Evolutionary conservation across 306 rosid species (phyloP), one percentile per base, ranked within the genome.

Genomic region (Casuarina cunninghamiana): DNA sequence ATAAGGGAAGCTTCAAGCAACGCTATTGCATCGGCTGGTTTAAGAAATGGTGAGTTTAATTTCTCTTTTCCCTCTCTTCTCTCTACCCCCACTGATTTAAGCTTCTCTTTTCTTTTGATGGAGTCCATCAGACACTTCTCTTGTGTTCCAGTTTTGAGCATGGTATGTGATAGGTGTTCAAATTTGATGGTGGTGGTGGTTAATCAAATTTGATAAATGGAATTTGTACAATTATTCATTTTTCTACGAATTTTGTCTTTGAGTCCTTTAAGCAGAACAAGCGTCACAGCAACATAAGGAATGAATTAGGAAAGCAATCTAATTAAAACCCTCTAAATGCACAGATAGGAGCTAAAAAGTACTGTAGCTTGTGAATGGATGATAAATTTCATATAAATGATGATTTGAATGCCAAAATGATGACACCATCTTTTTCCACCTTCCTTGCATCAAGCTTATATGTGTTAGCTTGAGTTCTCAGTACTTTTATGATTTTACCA

Each of bases 1-100:
- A 75, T 91, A 72, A 89, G 91, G 57, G 90, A 82, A 82, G 88
- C 98, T 71, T 86, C 97, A 3, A 95, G 97, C 85, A 90, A 91
- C 82, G 85, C 91, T 11, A 54, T 46, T 10, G 97, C 97, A 70
- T 81, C 87, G 43, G 85, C 89, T 80, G 84, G 87, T 84, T 87
- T 95, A 73, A 84, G 87, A 71, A 77, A 81, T 79, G 93, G 99
- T 95, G 81, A 88, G 83, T 70, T 82, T 67, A 77, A 44, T 83
- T 66, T 49, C 26, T 62, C 51, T 83, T 66, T 53, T 21, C 55
- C 35, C 37, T 66, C 71, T 1, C 39, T 43, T 66, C 73, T 58
- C 16, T 75, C 42, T 80, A 76, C 70, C 48, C 77, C 79, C 9
- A 3, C 53, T 55, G 37, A 48, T 32, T 62, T 63, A 17, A 66